Evolutionary conservation across 2,329 filamentous ascomycete species (phyloP).

Genomic region (Aspergillus oerlinghausenensis): DNA sequence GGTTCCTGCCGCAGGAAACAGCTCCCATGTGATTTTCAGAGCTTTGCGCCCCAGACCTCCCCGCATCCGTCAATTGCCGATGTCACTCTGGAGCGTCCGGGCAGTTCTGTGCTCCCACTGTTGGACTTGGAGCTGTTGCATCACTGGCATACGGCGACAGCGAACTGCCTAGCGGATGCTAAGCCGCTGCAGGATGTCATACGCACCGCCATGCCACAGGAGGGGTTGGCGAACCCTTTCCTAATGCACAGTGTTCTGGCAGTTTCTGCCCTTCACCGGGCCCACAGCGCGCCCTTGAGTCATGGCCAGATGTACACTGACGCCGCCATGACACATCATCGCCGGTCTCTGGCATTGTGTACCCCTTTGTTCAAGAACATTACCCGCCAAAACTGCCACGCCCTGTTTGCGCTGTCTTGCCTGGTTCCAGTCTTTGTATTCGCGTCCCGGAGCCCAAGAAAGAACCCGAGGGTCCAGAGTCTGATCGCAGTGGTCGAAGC

Average conservation of each 20-base stretch:
- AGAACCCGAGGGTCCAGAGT: not conserved
- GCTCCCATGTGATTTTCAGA: constrained; percentile 3
- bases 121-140: constrained; percentile 11
- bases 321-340: constrained; percentile 8
- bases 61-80: not conserved
- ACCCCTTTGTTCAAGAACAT: constrained; percentile 6
- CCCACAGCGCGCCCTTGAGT: not conserved
- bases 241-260: constrained; percentile 12
- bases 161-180: not conserved
- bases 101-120: constrained; percentile 1
- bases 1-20: constrained; percentile 5
- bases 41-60: not conserved
- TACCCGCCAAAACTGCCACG: constrained; percentile 8
- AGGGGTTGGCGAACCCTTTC: constrained; percentile 6
- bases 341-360: constrained; percentile 6
- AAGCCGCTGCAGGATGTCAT: constrained; percentile 1
- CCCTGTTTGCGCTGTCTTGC: constrained; percentile 10
- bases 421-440: constrained; percentile 7
- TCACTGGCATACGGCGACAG: constrained; percentile 10
- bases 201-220: constrained; percentile 3
- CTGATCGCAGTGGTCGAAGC: constrained; percentile 7
- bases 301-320: constrained; percentile 1
- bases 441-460: constrained; percentile 1
- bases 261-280: constrained; percentile 8
- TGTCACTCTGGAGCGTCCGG: not conserved